Percentiles rank a stretch among this genome's conserved stretches.
Evolutionary conservation across 805 yeast genomes (phyloP).

Genomic region (Metschnikowia santaceciliae): DNA sequence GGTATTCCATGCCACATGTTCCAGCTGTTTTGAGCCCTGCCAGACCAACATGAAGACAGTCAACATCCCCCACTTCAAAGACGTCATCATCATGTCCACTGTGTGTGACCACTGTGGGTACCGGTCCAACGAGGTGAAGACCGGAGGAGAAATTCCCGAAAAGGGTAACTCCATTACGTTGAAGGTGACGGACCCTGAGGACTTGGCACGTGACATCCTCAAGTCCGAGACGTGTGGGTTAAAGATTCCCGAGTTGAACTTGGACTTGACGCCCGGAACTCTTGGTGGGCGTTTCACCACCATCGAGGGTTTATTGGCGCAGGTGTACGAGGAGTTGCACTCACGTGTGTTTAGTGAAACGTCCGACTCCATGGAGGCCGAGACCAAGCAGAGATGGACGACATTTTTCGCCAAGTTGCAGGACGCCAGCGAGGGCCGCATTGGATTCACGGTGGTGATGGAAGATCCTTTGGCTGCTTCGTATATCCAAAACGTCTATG

Average conservation of each 20-base stretch:
- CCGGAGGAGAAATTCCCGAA: constrained; percentile 94
- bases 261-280: constrained; percentile 94
- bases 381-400: constrained; percentile 77
- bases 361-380: constrained; percentile 86
- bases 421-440: constrained; percentile 76
- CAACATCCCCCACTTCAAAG: constrained; percentile 96
- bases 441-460: constrained; percentile 80
- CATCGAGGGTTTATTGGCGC: constrained; percentile 84
- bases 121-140: constrained; percentile 95
- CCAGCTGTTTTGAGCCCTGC: constrained; percentile 78
- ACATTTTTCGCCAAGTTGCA: constrained; percentile 69
- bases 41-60: constrained; percentile 96
- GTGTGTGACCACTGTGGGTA: constrained; percentile 90
- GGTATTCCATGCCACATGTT: constrained; percentile 87
- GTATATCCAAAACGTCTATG: constrained; percentile 95
- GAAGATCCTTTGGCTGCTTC: constrained; percentile 95
- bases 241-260: constrained; percentile 77
- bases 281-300: constrained; percentile 98
- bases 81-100: constrained; percentile 94
- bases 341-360: constrained; percentile 79
- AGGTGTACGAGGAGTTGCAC: constrained; percentile 86
- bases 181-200: constrained; percentile 82
- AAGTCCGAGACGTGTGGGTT: constrained; percentile 92
- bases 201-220: constrained; percentile 87
- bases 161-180: constrained; percentile 74